Conservation (phyloP, 176 grass and related monocot species). For the Triticum urartu region DNA sequence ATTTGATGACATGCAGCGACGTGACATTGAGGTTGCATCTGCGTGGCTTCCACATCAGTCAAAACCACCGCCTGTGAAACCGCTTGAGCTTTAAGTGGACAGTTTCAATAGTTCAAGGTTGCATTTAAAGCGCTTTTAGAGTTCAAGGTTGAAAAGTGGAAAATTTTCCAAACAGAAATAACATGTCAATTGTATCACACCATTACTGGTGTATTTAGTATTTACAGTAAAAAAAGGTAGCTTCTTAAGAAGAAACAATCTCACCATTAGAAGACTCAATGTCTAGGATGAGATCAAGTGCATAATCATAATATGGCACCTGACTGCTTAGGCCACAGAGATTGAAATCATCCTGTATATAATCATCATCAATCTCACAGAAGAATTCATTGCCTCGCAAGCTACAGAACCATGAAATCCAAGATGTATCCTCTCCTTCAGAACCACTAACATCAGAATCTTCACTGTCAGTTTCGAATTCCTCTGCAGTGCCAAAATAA, state of each 20-base stretch:
- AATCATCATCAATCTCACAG: constrained; percentile 96
- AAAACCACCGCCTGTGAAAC: background rate
- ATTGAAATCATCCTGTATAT: constrained; percentile 99
- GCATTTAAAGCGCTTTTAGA: background rate
- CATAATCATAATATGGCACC: constrained; percentile 95
- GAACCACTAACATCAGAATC: constrained; percentile 92
- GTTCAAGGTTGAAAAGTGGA: background rate
- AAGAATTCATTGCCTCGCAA: constrained; percentile 95
- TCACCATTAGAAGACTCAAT: constrained; percentile 93
- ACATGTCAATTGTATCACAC: background rate
- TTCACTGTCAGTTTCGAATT: constrained; percentile 82
- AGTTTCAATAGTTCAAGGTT: background rate
- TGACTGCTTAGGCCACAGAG: constrained; percentile 93
- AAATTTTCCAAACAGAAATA: background rate
- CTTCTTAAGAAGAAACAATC: constrained; percentile 28
- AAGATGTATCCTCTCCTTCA: constrained; percentile 88
- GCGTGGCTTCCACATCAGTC: background rate
- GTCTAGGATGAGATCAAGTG: constrained; percentile 95
- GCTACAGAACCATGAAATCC: constrained; percentile 97
- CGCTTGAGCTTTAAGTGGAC: background rate
- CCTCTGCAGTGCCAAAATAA: constrained; percentile 48
- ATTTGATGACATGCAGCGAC: background rate
- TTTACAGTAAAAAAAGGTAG: background rate
- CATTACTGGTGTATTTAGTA: background rate
- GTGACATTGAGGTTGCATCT: background rate